Base-by-base conservation (phyloP, 345 rosid genomes). In the Turnera subulata region DNA sequence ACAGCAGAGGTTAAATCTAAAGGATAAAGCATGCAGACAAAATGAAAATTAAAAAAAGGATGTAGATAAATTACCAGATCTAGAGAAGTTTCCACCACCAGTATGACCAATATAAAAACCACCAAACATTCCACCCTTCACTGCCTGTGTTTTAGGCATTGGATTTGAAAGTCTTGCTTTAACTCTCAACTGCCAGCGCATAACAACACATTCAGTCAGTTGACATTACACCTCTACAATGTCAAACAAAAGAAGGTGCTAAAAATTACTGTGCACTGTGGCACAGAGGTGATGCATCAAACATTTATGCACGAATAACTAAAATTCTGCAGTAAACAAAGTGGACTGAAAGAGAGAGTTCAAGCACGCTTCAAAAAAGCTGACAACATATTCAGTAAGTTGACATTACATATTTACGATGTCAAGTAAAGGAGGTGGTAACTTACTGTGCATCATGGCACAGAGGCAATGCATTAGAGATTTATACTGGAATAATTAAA, bases 131-230 rank as follows among this genome's bases (percentile, higher is more conserved):
- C 83, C 89, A 65, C 86, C 86, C 62, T 80, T 83, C 58, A 83
- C 79, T 50, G 80, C 84, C 65, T 83, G 89, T 37, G 84, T 76
- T 74, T 83, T 83, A 23, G 89, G 89, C 76, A 70, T 37, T n/a
- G 86, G 89, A 76, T 83, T 83, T 49, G 86, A 83, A 43, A 83
- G 76, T 76, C 86, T 78, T 53, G 82, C 89, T 75, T 69, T 80
- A 37, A 83, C 62, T 72, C 70, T 83, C 17, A 46, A 57, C 84
- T 83, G 73, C 15, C 46, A 63, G 53, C 8, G 59, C 46, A 65
- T 19, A 48, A 42, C 19, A 63, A 63, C 25, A 42, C 47, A 55
- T 42, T 43, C 54, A 23, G 26, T 70, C 63, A 65, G 37, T 64
- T 64, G 26, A 45, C 44, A 50, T n/a, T n/a, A n/a, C n/a, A n/a